A percentile compares a stretch with the other conserved stretches of the same genome.
Conservation (phyloP, 345 rosid species). For the Lepidium aucheri region DNA sequence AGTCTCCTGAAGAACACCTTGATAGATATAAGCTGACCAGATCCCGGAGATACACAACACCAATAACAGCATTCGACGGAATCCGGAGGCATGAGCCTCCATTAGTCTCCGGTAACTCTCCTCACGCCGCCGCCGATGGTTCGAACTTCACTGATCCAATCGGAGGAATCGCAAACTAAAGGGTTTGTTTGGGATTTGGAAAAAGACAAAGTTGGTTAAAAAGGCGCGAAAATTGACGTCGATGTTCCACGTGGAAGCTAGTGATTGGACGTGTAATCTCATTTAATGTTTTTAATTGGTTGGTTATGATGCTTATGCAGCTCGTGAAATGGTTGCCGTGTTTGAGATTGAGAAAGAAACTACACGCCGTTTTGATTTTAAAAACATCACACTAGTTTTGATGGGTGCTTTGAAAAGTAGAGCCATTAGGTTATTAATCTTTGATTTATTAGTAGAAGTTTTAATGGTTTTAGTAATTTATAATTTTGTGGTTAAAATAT, state of each 20-base stretch:
- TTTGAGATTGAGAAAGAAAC: not conserved
- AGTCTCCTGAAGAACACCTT: conserved; percentile 84
- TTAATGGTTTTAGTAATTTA: too few relatives aligned
- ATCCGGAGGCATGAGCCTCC: conserved; percentile 62
- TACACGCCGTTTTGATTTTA: not conserved
- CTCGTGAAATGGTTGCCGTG: conserved; percentile 10
- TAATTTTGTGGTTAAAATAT: not conserved
- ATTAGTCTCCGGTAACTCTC: not conserved
- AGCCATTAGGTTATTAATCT: not conserved
- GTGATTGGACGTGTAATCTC: conserved; percentile 30
- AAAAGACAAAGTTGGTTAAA: not conserved
- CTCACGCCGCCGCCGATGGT: too few relatives aligned
- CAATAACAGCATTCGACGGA: conserved; percentile 50
- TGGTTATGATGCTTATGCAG: conserved; percentile 11
- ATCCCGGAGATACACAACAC: conserved; percentile 81
- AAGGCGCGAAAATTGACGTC: conserved; percentile 42
- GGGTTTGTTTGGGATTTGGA: not conserved
- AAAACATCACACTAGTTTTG: conserved; percentile 1
- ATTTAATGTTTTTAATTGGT: conserved; percentile 36
- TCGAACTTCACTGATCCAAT: too few relatives aligned
- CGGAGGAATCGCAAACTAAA: too few relatives aligned
- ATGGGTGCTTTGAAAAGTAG: not conserved
- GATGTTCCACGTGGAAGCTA: conserved; percentile 39
- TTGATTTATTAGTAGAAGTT: too few relatives aligned
- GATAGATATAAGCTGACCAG: conserved; percentile 85